Conservation (phyloP, 371 early-diverging fungal species). For the Saksenaea oblongispora region DNA sequence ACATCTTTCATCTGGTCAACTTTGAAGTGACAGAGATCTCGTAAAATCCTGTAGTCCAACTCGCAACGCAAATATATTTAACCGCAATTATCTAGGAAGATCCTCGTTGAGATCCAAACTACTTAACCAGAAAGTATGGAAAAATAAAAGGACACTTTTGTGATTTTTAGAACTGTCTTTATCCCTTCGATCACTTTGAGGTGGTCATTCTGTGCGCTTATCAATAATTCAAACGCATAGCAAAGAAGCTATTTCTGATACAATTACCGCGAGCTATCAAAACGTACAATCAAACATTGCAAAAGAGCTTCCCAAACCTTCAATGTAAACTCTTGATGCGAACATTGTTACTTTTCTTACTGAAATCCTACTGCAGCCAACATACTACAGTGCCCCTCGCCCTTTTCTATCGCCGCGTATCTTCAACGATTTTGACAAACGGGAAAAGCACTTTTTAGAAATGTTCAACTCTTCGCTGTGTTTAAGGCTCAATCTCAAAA, state of each 20-base stretch:
- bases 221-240: not conserved
- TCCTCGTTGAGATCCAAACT: not conserved
- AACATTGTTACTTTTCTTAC: constrained; percentile 61
- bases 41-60: too few species aligned
- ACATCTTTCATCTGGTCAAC: too few species aligned
- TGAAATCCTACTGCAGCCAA: constrained; percentile 78
- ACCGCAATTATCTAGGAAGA: not conserved
- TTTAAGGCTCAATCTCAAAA: too few species aligned
- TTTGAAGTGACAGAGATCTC: too few species aligned
- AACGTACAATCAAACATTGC: constrained; percentile 71
- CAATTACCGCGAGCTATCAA: constrained; percentile 74
- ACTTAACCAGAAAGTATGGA: constrained; percentile 84
- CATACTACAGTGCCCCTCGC: too few species aligned
- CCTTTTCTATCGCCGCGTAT: too few species aligned
- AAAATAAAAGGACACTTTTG: constrained; percentile 83
- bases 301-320: constrained; percentile 69
- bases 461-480: too few species aligned
- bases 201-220: constrained; percentile 71
- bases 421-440: too few species aligned
- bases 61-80: constrained; percentile 73
- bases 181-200: constrained; percentile 89
- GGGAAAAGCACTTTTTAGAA: too few species aligned
- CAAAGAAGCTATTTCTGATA: not conserved
- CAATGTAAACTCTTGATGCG: constrained; percentile 66
- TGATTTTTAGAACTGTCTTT: constrained; percentile 87